Percentiles rank a stretch among this genome's conserved stretches.
phyloP scores from a whole-genome alignment of 352 stramenopile species.

The Pilasporangium apinafurcum region DNA sequence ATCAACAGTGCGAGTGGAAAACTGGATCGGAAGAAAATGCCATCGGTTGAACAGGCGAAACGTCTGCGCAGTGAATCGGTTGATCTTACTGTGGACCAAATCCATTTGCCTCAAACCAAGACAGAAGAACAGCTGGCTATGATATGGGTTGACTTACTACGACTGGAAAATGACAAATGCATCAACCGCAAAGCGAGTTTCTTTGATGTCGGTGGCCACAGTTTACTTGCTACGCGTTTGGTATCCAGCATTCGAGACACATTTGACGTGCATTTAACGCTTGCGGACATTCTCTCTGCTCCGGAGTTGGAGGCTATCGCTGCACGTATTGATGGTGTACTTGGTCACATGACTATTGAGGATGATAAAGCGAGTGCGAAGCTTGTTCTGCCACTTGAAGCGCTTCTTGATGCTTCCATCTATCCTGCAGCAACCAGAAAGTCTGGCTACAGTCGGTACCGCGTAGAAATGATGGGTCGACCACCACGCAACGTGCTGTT shows the following conservation, averaged over 20 bases:
- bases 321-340: conserved; percentile 38
- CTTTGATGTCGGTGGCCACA: conserved; percentile 81
- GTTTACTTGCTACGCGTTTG: conserved; percentile 62
- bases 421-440: conserved; percentile 70
- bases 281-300: conserved; percentile 66
- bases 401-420: conserved; percentile 57
- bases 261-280: conserved; percentile 60
- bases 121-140: conserved; percentile 52
- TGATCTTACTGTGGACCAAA: conserved; percentile 42
- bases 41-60: conserved; percentile 54
- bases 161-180: conserved; percentile 43
- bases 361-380: conserved; percentile 31
- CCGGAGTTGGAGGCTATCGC: conserved; percentile 55
- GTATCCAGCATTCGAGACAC: conserved; percentile 63
- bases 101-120: conserved; percentile 41
- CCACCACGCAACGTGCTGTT: conserved; percentile 80
- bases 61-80: conserved; percentile 69
- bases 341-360: neutral
- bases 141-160: conserved; percentile 66
- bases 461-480: conserved; percentile 65
- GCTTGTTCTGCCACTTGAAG: conserved; percentile 59
- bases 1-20: conserved; percentile 87
- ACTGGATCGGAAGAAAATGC: conserved; percentile 85
- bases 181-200: conserved; percentile 64
- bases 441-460: conserved; percentile 70